Base-by-base conservation (phyloP, 345 rosid species). In the Rhizophora mangle region DNA sequence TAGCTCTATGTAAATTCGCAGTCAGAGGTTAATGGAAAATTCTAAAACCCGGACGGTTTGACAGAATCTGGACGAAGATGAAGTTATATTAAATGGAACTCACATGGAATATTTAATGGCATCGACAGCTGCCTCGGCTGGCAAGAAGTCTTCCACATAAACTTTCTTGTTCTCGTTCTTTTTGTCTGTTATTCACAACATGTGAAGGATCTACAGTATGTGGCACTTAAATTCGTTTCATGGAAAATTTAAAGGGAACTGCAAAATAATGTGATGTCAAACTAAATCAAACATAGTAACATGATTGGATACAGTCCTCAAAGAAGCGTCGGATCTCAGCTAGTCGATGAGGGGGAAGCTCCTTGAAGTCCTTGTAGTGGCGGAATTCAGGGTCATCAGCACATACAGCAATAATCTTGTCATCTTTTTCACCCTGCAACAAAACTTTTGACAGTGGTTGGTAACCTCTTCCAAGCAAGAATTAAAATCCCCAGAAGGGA, bases 321-420 rank as follows among this genome's bases (percentile, higher is more conserved):
- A 95, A 95, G 85, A 95, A 95, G 76, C 98, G 97, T 13, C 96
- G 96, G 74, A 95, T 95, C 84, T 95, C 99, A 69, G 96, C 92
- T 72, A 95, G 86, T 68, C 99, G 97, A 72, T 95, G 99, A 11
- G 99, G 99, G 72, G 99, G 89, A 84, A 95, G 92, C 82, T 95
- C 87, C 74, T 92, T 89, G 87, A 95, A 85, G 82, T 92, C 98
- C 57, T 74, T 82, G 86, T 88, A 92, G 63, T 95, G 99, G 80
- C 94, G 92, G 76, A 95, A 90, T 81, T 95, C 99, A 0, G 99
- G 99, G 71, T 95, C 99, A 83, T 95, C 99, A 69, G 96, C 99
- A 78, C 98, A 95, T 1, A 95, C 98, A 54, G 99, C 98, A 54
- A 95, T 92, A 36, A 95, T 92, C 80, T 95, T 95, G 86, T 95